These are phyloP conservation scores for Lojkania enalia DNA, from an alignment of 2,329 filamentous ascomycete species.

Conservation along the genomic window DNA sequence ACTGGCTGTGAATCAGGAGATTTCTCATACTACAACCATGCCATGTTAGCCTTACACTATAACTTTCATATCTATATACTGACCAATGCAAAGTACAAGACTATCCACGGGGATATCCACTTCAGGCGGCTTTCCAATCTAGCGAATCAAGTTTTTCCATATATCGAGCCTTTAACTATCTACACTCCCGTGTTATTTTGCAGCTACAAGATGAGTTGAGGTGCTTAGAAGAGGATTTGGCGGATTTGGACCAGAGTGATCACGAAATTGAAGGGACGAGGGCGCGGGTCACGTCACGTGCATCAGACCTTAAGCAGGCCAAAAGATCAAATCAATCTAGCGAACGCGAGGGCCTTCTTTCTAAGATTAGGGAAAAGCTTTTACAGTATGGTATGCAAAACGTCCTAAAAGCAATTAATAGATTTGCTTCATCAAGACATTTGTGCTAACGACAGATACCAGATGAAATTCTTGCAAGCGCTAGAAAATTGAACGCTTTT, in stretches of 20 bases:
- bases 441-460: not conserved
- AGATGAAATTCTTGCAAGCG: constrained; percentile 41
- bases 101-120: constrained; percentile 36
- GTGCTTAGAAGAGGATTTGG: constrained; percentile 32
- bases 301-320: constrained; percentile 13
- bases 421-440: not conserved
- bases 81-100: constrained; percentile 23
- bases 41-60: constrained; percentile 9
- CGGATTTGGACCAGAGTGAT: constrained; percentile 18
- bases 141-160: constrained; percentile 42
- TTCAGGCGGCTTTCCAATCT: constrained; percentile 37
- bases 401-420: constrained; percentile 4
- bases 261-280: constrained; percentile 1
- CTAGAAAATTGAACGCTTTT: constrained; percentile 35
- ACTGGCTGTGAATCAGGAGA: constrained; percentile 6
- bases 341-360: constrained; percentile 13
- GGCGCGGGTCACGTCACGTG: constrained; percentile 16
- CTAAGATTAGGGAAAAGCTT: constrained; percentile 19
- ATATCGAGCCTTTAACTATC: constrained; percentile 40
- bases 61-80: not conserved
- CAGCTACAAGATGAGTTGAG: constrained; percentile 41
- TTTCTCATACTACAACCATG: constrained; percentile 15
- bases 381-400: constrained; percentile 17
- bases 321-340: constrained; percentile 12
- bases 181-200: constrained; percentile 40